Percentiles rank a stretch among this genome's conserved stretches.
phyloP scores from a whole-genome alignment of 1,284 basidiomycete species.

The Heterobasidion annosum region DNA sequence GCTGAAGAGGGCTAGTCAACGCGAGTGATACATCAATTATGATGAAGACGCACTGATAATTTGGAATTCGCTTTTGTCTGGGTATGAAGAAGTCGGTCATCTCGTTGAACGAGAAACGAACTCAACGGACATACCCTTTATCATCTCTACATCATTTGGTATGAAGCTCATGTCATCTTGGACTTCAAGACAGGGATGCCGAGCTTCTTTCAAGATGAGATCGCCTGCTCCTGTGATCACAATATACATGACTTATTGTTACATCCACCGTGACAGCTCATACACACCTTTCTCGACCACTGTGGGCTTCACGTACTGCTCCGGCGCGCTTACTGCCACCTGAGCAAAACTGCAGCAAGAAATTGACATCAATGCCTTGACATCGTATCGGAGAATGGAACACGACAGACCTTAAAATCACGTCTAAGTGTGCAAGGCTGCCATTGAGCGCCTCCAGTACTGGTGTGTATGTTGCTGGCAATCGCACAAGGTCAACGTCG shows the following conservation, averaged over 20 bases:
- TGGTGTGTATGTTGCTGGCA: constrained; percentile 79
- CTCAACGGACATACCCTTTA: constrained; percentile 43
- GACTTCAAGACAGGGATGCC: constrained; percentile 95
- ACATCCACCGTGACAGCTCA: background rate
- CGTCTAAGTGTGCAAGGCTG: constrained; percentile 86
- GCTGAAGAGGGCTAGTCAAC: constrained; percentile 34
- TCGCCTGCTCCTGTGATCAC: constrained; percentile 57
- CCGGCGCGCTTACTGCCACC: constrained; percentile 81
- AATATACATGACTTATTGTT: background rate
- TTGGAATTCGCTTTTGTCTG: constrained; percentile 76
- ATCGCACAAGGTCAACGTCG: background rate
- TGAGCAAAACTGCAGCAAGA: constrained; percentile 71
- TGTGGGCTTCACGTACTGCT: constrained; percentile 81
- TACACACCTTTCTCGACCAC: constrained; percentile 59
- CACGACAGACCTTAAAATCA: constrained; percentile 66
- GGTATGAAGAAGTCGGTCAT: background rate
- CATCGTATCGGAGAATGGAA: background rate
- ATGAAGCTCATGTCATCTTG: constrained; percentile 96
- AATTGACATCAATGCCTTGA: background rate
- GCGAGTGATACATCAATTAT: constrained; percentile 1
- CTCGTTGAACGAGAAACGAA: background rate
- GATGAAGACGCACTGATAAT: constrained; percentile 59
- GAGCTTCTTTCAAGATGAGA: constrained; percentile 71
- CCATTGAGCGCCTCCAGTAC: constrained; percentile 87
- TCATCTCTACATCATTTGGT: constrained; percentile 89